These are phyloP conservation scores for Vitis hybrid DNA, from an alignment of 177 flowering plant species.

Conservation along the genomic window DNA sequence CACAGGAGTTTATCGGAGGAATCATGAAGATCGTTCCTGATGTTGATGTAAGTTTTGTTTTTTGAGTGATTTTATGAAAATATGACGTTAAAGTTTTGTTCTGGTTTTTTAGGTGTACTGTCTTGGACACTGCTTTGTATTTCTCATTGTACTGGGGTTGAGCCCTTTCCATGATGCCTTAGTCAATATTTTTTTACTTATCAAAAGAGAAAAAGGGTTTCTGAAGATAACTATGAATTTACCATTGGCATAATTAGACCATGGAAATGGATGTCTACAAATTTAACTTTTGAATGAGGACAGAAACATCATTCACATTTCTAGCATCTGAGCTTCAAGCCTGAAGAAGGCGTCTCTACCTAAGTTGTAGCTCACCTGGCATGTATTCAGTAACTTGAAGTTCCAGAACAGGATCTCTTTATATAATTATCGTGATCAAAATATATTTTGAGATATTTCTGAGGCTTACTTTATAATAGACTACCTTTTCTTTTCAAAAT, in stretches of 20 bases:
- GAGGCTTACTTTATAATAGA: no score
- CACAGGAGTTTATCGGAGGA: conserved; percentile 68
- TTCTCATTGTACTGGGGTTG: no score
- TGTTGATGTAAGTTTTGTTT: conserved; percentile 63
- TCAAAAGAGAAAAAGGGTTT: neutral
- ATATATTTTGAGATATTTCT: neutral
- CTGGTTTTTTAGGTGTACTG: no score
- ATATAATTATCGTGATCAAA: neutral
- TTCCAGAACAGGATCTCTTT: neutral
- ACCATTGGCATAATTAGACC: neutral
- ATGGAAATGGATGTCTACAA: neutral
- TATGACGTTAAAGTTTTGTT: no score
- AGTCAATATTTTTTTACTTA: no score
- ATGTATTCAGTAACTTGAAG: neutral
- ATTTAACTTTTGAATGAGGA: neutral
- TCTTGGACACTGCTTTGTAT: no score
- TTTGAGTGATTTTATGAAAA: neutral
- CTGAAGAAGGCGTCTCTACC: neutral
- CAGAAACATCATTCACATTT: neutral
- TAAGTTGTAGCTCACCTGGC: neutral
- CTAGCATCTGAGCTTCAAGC: neutral
- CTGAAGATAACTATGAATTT: neutral
- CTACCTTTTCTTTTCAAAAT: no score
- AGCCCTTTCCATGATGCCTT: no score
- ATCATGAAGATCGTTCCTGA: conserved; percentile 87